Evolutionary conservation across 2,329 filamentous ascomycete genomes (phyloP).

Genomic region (Dothistroma septosporum): DNA sequence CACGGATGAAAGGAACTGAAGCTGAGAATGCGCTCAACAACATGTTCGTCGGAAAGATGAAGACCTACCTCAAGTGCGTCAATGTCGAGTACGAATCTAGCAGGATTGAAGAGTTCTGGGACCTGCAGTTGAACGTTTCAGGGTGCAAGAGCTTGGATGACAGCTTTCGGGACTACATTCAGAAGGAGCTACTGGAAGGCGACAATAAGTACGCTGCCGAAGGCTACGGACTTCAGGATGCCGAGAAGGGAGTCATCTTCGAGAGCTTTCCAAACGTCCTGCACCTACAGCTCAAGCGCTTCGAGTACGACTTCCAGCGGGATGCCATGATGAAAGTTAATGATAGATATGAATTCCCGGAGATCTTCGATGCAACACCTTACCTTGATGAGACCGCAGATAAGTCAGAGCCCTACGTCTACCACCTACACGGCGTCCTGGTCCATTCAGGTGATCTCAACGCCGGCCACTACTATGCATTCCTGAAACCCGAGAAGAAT

Average conservation of each 20-base stretch:
- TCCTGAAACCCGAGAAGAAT: constrained; percentile 87
- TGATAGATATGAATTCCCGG: constrained; percentile 84
- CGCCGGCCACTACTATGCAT: constrained; percentile 97
- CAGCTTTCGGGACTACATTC: constrained; percentile 93
- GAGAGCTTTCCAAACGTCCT: constrained; percentile 90
- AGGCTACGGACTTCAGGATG: constrained; percentile 87
- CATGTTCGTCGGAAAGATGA: constrained; percentile 96
- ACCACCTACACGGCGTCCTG: constrained; percentile 89
- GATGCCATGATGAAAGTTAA: constrained; percentile 99
- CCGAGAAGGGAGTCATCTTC: constrained; percentile 97
- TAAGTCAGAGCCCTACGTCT: constrained; percentile 81
- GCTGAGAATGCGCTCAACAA: constrained; percentile 83
- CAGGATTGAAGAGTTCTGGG: constrained; percentile 95
- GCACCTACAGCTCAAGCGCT: constrained; percentile 92
- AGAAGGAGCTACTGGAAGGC: constrained; percentile 93
- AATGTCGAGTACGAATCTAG: constrained; percentile 98
- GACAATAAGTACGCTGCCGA: constrained; percentile 98
- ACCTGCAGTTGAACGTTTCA: constrained; percentile 93
- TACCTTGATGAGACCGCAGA: constrained; percentile 85
- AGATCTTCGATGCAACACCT: constrained; percentile 75
- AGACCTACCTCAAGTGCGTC: constrained; percentile 98
- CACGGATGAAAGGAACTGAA: constrained; percentile 95
- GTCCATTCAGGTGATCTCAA: constrained; percentile 97
- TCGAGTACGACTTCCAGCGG: constrained; percentile 93
- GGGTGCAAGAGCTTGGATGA: constrained; percentile 90